phyloP scores from a whole-genome alignment of 768 basidiomycete genomes.

The Sarcodon sp. region DNA sequence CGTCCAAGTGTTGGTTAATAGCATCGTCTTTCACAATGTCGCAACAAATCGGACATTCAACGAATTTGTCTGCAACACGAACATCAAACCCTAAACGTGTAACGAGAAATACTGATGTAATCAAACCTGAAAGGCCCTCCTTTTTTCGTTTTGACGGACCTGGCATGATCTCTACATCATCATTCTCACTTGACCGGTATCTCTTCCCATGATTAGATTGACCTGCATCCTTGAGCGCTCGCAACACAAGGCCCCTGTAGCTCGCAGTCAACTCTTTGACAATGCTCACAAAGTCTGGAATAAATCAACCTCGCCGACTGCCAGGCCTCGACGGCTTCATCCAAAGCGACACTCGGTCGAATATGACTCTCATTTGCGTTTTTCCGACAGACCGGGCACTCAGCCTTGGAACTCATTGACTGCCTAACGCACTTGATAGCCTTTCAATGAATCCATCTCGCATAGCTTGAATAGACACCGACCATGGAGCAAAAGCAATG shows the following conservation, averaged over 20 bases:
- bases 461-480: slow-evolving; percentile 12
- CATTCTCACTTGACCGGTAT: slow-evolving; percentile 16
- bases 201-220: slow-evolving; percentile 1
- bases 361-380: slow-evolving; percentile 46
- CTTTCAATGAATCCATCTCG: background rate
- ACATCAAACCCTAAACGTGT: background rate
- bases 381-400: slow-evolving; percentile 66
- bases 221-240: background rate
- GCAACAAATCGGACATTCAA: slow-evolving; percentile 54
- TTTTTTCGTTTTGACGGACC: background rate
- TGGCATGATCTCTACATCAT: slow-evolving; percentile 14
- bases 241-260: slow-evolving; percentile 8
- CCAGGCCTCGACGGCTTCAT: slow-evolving; percentile 64
- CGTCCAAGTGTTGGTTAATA: slow-evolving; percentile 61
- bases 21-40: slow-evolving; percentile 26
- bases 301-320: slow-evolving; percentile 45
- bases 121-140: background rate
- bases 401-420: slow-evolving; percentile 40
- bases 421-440: slow-evolving; percentile 53
- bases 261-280: background rate
- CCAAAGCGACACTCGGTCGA: slow-evolving; percentile 55
- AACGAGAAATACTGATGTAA: slow-evolving; percentile 4
- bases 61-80: slow-evolving; percentile 11
- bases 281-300: background rate
- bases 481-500: slow-evolving; percentile 78